phyloP scores from a whole-genome alignment of 306 rosid species.

The Rosa lucieae region DNA sequence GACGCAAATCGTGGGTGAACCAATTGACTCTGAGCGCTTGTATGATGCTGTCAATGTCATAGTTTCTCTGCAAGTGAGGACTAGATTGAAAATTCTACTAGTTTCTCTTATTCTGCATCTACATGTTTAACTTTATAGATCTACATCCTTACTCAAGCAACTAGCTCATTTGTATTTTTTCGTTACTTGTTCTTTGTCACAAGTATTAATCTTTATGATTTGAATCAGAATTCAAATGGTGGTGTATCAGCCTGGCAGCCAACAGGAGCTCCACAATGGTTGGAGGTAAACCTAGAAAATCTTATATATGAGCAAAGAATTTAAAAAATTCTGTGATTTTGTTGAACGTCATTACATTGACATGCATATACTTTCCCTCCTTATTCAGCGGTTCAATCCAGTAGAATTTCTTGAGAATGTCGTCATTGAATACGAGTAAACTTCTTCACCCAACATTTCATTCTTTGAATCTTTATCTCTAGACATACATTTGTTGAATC shows the following conservation, averaged over 20 bases:
- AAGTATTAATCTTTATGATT: not conserved
- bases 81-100: not conserved
- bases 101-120: no score
- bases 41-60: slow-evolving; percentile 33
- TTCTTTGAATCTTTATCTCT: not conserved
- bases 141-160: no score
- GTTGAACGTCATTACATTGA: not conserved
- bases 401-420: slow-evolving; percentile 35
- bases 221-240: slow-evolving; percentile 54
- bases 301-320: not conserved
- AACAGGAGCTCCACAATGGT: slow-evolving; percentile 31
- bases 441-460: not conserved
- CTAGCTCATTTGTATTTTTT: not conserved
- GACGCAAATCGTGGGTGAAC: slow-evolving; percentile 19
- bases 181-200: not conserved
- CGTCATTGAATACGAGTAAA: slow-evolving; percentile 40
- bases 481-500: not conserved
- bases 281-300: slow-evolving; percentile 16
- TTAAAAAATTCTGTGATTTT: not conserved
- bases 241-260: slow-evolving; percentile 52
- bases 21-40: slow-evolving; percentile 22
- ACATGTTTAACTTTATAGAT: no score
- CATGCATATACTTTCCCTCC: not conserved
- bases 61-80: slow-evolving; percentile 25
- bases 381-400: slow-evolving; percentile 39